Evolutionary conservation across 2,329 filamentous ascomycete genomes (phyloP).

Genomic region (Dothidotthia symphoricarpi): DNA sequence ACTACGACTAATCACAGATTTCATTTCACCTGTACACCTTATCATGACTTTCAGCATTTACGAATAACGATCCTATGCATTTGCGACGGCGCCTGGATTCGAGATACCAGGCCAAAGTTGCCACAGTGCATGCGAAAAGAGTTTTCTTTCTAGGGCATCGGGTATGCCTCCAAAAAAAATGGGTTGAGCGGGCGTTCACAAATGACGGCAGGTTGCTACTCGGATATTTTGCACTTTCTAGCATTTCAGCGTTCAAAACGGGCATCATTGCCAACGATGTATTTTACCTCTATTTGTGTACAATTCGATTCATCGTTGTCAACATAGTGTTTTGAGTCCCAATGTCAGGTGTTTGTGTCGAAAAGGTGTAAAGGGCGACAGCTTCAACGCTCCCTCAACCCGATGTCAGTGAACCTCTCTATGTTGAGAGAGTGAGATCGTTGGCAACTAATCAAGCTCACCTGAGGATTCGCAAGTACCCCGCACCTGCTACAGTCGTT

Average conservation of each 20-base stretch:
- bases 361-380: no score
- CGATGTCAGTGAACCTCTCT: no score
- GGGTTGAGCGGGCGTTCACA: conserved; percentile 12
- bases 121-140: conserved; percentile 23
- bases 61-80: conserved; percentile 32
- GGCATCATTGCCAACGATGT: conserved; percentile 1
- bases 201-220: conserved; percentile 11
- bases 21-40: conserved; percentile 24
- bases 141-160: conserved; percentile 4
- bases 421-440: no score
- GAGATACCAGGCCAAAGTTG: conserved; percentile 34
- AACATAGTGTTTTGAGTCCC: no score
- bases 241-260: conserved; percentile 17
- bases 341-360: no score
- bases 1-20: conserved; percentile 15
- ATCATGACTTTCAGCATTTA: conserved; percentile 18
- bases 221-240: conserved; percentile 9
- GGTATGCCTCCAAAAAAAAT: conserved; percentile 11
- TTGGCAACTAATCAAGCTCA: no score
- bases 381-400: no score
- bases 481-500: no score
- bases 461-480: no score
- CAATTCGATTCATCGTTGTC: no score
- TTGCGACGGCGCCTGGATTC: conserved; percentile 35
- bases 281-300: neutral